Conservation (phyloP, 2,329 filamentous ascomycete genomes). For the Calcarisporium arbuscula region DNA sequence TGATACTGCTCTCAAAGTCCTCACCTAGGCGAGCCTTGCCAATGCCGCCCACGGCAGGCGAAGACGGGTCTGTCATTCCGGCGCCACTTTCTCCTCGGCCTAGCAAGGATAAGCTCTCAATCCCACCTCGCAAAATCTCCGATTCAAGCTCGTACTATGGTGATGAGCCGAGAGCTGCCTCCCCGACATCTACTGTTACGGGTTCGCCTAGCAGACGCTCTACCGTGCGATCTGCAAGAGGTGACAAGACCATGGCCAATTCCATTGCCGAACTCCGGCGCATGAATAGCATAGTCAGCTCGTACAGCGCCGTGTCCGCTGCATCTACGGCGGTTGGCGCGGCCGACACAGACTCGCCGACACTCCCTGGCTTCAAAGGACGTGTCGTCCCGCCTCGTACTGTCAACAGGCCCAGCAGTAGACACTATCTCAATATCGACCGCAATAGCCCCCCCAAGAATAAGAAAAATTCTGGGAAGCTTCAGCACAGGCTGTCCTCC, state of each 20-base stretch:
- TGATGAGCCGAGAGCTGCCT: slow-evolving; percentile 7
- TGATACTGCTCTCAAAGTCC: slow-evolving; percentile 20
- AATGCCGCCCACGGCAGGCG: slow-evolving; percentile 19
- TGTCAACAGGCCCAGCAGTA: slow-evolving; percentile 30
- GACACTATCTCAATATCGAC: slow-evolving; percentile 43
- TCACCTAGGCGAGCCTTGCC: slow-evolving; percentile 20
- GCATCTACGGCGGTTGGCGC: slow-evolving; percentile 17
- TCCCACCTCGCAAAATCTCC: slow-evolving; percentile 16
- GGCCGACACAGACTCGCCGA: slow-evolving; percentile 28
- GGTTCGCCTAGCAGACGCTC: slow-evolving; percentile 17
- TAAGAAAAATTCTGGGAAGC: slow-evolving; percentile 10
- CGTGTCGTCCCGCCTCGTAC: slow-evolving; percentile 28
- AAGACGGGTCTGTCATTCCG: slow-evolving; percentile 20
- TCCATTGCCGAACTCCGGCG: slow-evolving; percentile 47
- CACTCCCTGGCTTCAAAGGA: slow-evolving; percentile 30
- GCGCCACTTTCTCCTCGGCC: slow-evolving; percentile 21
- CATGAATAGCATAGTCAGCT: slow-evolving; percentile 50
- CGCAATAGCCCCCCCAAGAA: slow-evolving; percentile 14
- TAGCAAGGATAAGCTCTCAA: slow-evolving; percentile 10
- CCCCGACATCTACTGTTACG: slow-evolving; percentile 13
- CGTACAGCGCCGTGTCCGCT: slow-evolving; percentile 34
- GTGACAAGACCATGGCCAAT: slow-evolving; percentile 25
- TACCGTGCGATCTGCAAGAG: slow-evolving; percentile 9
- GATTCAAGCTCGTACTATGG: slow-evolving; percentile 20
- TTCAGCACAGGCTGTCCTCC: no score